Conservation (phyloP, 2,329 filamentous ascomycete species). For the Trichoderma afroharzianum region DNA sequence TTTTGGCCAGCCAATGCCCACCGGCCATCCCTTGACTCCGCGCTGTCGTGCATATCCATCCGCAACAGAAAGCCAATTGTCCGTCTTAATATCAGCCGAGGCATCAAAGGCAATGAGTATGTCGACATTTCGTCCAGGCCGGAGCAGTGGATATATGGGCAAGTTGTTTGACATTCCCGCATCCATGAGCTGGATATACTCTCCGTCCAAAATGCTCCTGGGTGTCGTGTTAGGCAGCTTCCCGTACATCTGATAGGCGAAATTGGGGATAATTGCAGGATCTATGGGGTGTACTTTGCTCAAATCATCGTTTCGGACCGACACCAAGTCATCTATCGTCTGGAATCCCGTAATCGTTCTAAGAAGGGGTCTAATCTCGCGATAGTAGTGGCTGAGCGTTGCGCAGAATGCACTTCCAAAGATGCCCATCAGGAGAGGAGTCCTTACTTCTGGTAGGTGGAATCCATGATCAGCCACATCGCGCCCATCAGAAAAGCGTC, state of each 20-base stretch:
- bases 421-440: constrained; percentile 85
- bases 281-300: constrained; percentile 93
- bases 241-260: constrained; percentile 74
- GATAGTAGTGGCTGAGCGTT: constrained; percentile 93
- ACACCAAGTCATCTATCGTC: constrained; percentile 76
- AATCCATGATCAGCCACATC: constrained; percentile 57
- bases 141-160: constrained; percentile 88
- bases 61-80: constrained; percentile 93
- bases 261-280: constrained; percentile 88
- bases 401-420: constrained; percentile 97
- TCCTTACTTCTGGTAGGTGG: constrained; percentile 76
- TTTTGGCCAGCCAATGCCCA: constrained; percentile 91
- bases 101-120: constrained; percentile 91
- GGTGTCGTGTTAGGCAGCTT: constrained; percentile 74
- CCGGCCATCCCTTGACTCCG: constrained; percentile 88
- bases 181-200: constrained; percentile 85
- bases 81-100: constrained; percentile 85
- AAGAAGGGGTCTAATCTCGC: constrained; percentile 81
- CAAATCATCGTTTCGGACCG: constrained; percentile 77
- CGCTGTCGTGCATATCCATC: constrained; percentile 91
- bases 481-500: constrained; percentile 70
- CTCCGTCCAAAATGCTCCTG: constrained; percentile 64
- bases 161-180: constrained; percentile 98
- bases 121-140: constrained; percentile 84
- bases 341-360: constrained; percentile 70